Evolutionary conservation across 352 stramenopile species (phyloP), one percentile per base, ranked within the genome.

Genomic region (Pythium angustatum): DNA sequence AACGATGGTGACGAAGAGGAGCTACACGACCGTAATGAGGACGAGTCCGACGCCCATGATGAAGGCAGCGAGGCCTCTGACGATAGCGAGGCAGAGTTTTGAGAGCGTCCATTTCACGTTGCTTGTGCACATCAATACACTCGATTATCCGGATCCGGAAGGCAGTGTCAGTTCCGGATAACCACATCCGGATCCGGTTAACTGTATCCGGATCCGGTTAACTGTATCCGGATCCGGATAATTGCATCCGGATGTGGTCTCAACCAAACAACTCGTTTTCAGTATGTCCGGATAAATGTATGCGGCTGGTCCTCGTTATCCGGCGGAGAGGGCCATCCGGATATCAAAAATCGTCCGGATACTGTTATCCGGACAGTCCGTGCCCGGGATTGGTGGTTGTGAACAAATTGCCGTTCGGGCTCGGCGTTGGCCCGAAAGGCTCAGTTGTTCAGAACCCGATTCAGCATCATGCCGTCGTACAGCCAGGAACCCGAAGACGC

Each of bases 401-500:
- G 62, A 69, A 70, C 68, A 51, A n/a, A 66, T 76, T 71, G 60
- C 21, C n/a, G 6, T 41, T 31, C 11, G 17, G 5, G 36, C 27
- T 38, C n/a, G 15, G 24, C 40, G 11, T 45, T 44, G 22, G 30
- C 24, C 34, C 0, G 5, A 45, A 40, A 3, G 17, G 49, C 61
- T 64, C 64, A 76, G 62, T 76, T 49, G 43, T 57, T 71, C 61
- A 93, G 84, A 93, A 91, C 84, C 84, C 84, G 75, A 88, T 80
- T 72, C 55, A 45, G 72, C 78, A 79, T 72, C 77, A 92, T 93
- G 84, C 79, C 83, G 64, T 88, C 82, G 65, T 96, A 96, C 85
- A 94, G 84, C 81, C 85, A 94, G 83, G 85, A 94, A 88, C 87
- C 87, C 67, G 87, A 96, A 88, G 86, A 96, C 69, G 83, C 78